Conservation (phyloP, 192 early-diverging fungal genomes). For the Gigaspora rosea region DNA sequence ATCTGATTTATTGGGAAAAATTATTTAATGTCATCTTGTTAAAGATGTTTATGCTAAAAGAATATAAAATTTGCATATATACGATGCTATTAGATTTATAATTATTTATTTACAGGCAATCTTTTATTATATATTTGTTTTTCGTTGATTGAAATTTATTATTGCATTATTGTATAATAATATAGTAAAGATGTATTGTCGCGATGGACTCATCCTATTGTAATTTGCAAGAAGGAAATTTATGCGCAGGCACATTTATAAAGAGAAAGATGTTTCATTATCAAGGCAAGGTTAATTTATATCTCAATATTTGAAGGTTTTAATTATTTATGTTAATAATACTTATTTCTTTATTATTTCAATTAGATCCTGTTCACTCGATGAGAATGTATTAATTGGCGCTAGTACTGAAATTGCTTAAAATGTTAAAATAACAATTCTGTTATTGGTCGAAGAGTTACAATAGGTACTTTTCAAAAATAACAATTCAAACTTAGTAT, state of each 20-base stretch:
- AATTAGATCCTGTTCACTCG: constrained; percentile 60
- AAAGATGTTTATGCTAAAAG: constrained; percentile 66
- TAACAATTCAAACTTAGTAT: background rate
- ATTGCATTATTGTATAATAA: constrained; percentile 30
- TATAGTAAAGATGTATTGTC: constrained; percentile 85
- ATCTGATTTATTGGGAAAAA: constrained; percentile 80
- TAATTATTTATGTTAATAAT: background rate
- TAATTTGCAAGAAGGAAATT: constrained; percentile 71
- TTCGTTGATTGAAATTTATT: background rate
- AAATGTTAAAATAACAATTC: constrained; percentile 72
- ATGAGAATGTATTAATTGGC: constrained; percentile 88
- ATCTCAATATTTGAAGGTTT: background rate
- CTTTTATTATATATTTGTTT: background rate
- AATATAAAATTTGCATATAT: constrained; percentile 69
- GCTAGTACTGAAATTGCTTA: constrained; percentile 73
- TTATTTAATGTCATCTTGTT: constrained; percentile 80
- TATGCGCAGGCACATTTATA: constrained; percentile 83
- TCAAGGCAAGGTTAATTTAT: constrained; percentile 57
- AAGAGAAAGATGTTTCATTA: constrained; percentile 73
- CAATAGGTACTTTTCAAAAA: constrained; percentile 53
- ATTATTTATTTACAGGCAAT: background rate
- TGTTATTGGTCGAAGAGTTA: constrained; percentile 83
- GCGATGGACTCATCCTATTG: constrained; percentile 92
- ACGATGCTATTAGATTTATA: constrained; percentile 69
- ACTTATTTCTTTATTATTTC: background rate